phyloP scores from a whole-genome alignment of 345 rosid genomes.

The Gynandropsis gynandra region DNA sequence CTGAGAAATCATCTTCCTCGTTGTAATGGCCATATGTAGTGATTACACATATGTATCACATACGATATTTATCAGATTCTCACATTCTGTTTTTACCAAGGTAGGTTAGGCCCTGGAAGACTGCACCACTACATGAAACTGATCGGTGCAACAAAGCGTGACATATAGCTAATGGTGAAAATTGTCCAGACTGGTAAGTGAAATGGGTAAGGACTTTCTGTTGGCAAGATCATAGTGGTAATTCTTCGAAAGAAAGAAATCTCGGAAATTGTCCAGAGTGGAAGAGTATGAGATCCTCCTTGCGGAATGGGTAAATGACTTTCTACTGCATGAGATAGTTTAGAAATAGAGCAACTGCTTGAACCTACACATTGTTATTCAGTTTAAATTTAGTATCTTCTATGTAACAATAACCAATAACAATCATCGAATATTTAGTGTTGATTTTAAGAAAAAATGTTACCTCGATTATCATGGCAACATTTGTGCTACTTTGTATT shows the following conservation, averaged over 20 bases:
- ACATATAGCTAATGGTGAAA: too few relatives aligned
- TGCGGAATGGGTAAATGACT: slow-evolving; percentile 73
- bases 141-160: too few relatives aligned
- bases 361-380: slow-evolving; percentile 47
- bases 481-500: slow-evolving; percentile 77
- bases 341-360: slow-evolving; percentile 76
- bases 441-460: not conserved
- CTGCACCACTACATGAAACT: too few relatives aligned
- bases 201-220: too few relatives aligned
- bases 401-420: not conserved
- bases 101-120: too few relatives aligned
- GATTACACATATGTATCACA: too few relatives aligned
- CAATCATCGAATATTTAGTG: not conserved
- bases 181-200: too few relatives aligned
- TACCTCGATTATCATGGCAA: slow-evolving; percentile 81
- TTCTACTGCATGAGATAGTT: slow-evolving; percentile 70
- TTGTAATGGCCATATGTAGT: too few relatives aligned
- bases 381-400: slow-evolving; percentile 6
- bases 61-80: too few relatives aligned
- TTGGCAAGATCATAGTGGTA: too few relatives aligned
- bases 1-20: too few relatives aligned
- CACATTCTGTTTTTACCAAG: too few relatives aligned
- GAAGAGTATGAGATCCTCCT: slow-evolving; percentile 48
- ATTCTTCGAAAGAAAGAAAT: not conserved
- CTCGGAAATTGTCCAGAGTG: slow-evolving; percentile 2